Evolutionary conservation across 2,329 filamentous ascomycete species (phyloP).

Genomic region (Botrytis deweyae): DNA sequence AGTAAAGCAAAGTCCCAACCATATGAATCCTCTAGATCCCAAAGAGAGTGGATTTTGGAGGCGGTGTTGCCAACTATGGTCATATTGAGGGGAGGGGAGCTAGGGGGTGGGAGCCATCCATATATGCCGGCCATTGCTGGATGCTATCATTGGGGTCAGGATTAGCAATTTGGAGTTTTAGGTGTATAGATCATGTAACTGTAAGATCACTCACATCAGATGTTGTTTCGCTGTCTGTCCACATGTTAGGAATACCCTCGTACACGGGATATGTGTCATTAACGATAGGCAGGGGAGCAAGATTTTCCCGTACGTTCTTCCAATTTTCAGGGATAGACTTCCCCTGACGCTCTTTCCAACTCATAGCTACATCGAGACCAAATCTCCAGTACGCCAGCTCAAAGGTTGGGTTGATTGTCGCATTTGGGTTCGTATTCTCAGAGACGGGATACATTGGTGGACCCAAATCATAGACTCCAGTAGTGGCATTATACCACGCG

Average conservation of each 20-base stretch:
- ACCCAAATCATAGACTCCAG: slow-evolving; percentile 52
- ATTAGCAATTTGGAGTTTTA: not conserved
- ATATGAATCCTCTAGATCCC: slow-evolving; percentile 45
- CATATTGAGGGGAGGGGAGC: slow-evolving; percentile 40
- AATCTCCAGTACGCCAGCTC: slow-evolving; percentile 62
- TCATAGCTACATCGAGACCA: slow-evolving; percentile 53
- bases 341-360: slow-evolving; percentile 52
- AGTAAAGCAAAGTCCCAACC: slow-evolving; percentile 50
- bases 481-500: slow-evolving; percentile 54
- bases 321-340: slow-evolving; percentile 47
- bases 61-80: slow-evolving; percentile 42
- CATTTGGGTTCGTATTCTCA: slow-evolving; percentile 59
- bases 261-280: slow-evolving; percentile 55
- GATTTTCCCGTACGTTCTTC: slow-evolving; percentile 49
- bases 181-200: not conserved
- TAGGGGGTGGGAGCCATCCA: slow-evolving; percentile 45
- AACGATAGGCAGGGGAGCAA: slow-evolving; percentile 53
- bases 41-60: slow-evolving; percentile 43
- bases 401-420: slow-evolving; percentile 57
- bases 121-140: slow-evolving; percentile 48
- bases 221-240: slow-evolving; percentile 38
- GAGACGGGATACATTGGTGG: slow-evolving; percentile 52
- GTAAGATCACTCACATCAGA: not conserved
- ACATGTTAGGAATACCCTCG: slow-evolving; percentile 49
- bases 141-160: slow-evolving; percentile 42